Percentiles rank a stretch among this genome's conserved stretches.
phyloP scores from a whole-genome alignment of 305 asterid species.

The Rubia tinctorum region DNA sequence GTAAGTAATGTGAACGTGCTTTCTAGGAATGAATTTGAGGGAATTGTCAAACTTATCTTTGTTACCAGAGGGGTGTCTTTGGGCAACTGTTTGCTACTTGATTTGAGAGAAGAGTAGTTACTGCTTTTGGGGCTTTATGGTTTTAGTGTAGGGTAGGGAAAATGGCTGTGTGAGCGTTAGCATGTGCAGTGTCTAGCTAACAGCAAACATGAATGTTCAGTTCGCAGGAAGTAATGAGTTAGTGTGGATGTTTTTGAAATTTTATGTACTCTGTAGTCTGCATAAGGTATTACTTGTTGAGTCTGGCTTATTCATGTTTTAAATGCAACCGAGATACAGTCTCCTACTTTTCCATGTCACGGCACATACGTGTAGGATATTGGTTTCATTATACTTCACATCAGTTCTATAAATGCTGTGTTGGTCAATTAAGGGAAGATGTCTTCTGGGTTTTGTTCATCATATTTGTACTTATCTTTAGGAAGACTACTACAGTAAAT shows the following conservation, averaged over 20 bases:
- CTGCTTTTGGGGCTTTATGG: not conserved
- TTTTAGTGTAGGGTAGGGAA: not conserved
- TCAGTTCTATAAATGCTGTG: not conserved
- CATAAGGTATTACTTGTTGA: not conserved
- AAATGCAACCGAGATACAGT: not conserved
- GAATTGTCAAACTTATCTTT: not conserved
- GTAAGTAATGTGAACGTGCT: not conserved
- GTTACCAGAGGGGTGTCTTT: too few relatives aligned
- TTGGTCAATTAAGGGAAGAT: not conserved
- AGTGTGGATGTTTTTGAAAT: not conserved
- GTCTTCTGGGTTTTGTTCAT: not conserved
- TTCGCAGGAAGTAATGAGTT: not conserved
- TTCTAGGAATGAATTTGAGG: constrained; percentile 1
- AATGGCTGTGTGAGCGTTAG: not conserved
- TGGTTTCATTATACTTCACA: not conserved
- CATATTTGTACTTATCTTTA: not conserved
- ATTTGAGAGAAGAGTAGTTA: not conserved
- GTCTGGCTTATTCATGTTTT: not conserved
- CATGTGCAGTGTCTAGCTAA: not conserved
- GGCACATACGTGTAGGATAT: not conserved
- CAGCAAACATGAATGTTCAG: not conserved
- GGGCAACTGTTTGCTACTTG: not conserved
- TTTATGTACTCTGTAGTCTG: not conserved
- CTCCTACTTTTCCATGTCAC: not conserved
- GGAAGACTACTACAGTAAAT: not conserved